These are phyloP conservation scores for Wickerhamiella vanderwaltii DNA, from an alignment of 805 yeast genomes.

Conservation along the genomic window DNA sequence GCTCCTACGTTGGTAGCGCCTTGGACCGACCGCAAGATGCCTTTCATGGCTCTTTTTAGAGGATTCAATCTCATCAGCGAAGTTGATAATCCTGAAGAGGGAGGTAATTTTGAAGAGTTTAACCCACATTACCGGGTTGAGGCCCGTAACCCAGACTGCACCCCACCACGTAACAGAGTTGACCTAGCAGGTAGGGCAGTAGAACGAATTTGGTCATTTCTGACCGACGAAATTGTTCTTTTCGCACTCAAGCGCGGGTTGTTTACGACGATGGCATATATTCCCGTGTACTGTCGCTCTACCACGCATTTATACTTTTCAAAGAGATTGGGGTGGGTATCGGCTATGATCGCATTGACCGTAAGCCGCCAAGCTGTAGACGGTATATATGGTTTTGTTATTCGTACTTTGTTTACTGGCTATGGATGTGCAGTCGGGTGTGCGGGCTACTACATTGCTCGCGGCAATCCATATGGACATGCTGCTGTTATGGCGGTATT, in stretches of 20 bases:
- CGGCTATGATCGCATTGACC: slow-evolving; percentile 26
- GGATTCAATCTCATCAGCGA: slow-evolving; percentile 1
- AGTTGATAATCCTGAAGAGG: slow-evolving; percentile 1
- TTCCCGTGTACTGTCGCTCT: slow-evolving; percentile 23
- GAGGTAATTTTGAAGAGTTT: neutral
- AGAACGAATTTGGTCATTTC: neutral
- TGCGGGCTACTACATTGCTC: slow-evolving; percentile 29
- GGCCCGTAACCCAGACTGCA: slow-evolving; percentile 23
- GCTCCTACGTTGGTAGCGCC: slow-evolving; percentile 16
- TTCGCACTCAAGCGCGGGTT: slow-evolving; percentile 23
- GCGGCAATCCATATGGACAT: slow-evolving; percentile 27
- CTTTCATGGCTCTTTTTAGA: neutral
- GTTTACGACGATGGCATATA: slow-evolving; percentile 18
- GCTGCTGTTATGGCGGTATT: slow-evolving; percentile 24
- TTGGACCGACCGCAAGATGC: neutral
- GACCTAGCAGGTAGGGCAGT: slow-evolving; percentile 19
- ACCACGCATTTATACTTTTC: slow-evolving; percentile 21
- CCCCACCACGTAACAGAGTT: slow-evolving; percentile 20
- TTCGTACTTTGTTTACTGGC: slow-evolving; percentile 24
- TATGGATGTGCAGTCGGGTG: slow-evolving; percentile 25
- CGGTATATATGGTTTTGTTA: slow-evolving; percentile 24
- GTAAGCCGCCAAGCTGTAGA: slow-evolving; percentile 27
- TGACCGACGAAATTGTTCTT: slow-evolving; percentile 16
- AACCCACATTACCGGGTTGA: slow-evolving; percentile 13
- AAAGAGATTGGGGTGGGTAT: slow-evolving; percentile 25